Percentiles rank a stretch among this genome's conserved stretches.
phyloP scores from a whole-genome alignment of 2,329 filamentous ascomycete genomes.

The Blastomyces parvus region DNA sequence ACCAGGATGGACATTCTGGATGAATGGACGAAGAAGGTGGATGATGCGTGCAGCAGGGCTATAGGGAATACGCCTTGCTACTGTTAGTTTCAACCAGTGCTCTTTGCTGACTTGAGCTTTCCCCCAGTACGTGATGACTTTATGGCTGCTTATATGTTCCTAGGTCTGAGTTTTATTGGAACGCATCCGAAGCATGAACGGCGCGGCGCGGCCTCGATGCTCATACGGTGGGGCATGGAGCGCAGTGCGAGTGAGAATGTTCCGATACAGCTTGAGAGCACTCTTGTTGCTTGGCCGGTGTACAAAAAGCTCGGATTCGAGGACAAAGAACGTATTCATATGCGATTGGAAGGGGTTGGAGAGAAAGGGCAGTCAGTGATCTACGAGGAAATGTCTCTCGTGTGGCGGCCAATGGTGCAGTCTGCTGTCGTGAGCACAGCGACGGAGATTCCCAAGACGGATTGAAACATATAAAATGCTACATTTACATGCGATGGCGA shows the following conservation, averaged over 20 bases:
- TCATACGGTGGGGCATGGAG: conserved; percentile 17
- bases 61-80: conserved; percentile 12
- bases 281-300: conserved; percentile 12
- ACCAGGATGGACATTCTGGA: conserved; percentile 14
- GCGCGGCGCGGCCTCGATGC: conserved; percentile 15
- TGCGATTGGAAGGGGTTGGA: conserved; percentile 12
- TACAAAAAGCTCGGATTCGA: conserved; percentile 15
- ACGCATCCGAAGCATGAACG: conserved; percentile 17
- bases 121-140: background rate
- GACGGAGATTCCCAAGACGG: background rate
- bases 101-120: background rate
- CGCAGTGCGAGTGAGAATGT: conserved; percentile 12
- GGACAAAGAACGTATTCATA: conserved; percentile 12
- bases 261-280: conserved; percentile 13
- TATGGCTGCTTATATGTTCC: background rate
- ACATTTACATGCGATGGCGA: background rate
- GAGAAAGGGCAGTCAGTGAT: conserved; percentile 9
- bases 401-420: conserved; percentile 9
- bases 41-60: conserved; percentile 9
- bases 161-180: conserved; percentile 18
- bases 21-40: conserved; percentile 15
- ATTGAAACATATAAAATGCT: background rate
- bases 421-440: background rate
- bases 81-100: conserved; percentile 2
- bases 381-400: conserved; percentile 16